A percentile compares a stretch with the other conserved stretches of the same genome.
These are phyloP conservation scores for Telfairia occidentalis DNA, from an alignment of 331 rosid species.

Conservation along the genomic window DNA sequence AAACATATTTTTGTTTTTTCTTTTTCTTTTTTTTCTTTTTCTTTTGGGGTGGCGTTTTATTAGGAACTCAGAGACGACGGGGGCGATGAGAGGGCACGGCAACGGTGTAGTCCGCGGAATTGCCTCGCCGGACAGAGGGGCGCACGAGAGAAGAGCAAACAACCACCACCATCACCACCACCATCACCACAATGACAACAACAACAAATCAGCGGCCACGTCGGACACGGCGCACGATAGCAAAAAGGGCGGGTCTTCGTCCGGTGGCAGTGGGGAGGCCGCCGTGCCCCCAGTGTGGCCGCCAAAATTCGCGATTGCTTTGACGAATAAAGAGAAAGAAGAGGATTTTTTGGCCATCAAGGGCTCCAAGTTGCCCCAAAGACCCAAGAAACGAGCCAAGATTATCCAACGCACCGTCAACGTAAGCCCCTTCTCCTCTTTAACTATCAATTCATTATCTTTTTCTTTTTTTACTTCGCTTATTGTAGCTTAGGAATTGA, in stretches of 20 bases:
- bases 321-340: conserved; percentile 91
- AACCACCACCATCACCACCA: conserved; percentile 18
- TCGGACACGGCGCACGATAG: conserved; percentile 92
- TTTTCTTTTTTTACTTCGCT: neutral
- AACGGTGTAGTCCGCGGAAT: conserved; percentile 70
- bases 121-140: conserved; percentile 79
- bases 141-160: conserved; percentile 74
- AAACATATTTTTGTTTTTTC: conserved; percentile 6
- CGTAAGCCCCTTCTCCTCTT: conserved; percentile 36
- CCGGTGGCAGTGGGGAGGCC: conserved; percentile 74
- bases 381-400: conserved; percentile 88
- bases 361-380: conserved; percentile 83
- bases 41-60: conserved; percentile 2
- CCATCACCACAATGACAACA: conserved; percentile 26
- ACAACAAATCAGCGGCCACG: conserved; percentile 60
- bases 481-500: neutral
- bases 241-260: conserved; percentile 81
- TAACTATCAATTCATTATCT: neutral
- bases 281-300: conserved; percentile 74
- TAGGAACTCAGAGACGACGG: conserved; percentile 63
- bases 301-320: conserved; percentile 88
- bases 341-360: conserved; percentile 89
- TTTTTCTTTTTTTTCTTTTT: neutral
- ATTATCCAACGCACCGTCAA: conserved; percentile 79
- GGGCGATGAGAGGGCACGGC: conserved; percentile 72